Base-by-base conservation (phyloP, 805 yeast species). In the Phaffomyces opuntiae region DNA sequence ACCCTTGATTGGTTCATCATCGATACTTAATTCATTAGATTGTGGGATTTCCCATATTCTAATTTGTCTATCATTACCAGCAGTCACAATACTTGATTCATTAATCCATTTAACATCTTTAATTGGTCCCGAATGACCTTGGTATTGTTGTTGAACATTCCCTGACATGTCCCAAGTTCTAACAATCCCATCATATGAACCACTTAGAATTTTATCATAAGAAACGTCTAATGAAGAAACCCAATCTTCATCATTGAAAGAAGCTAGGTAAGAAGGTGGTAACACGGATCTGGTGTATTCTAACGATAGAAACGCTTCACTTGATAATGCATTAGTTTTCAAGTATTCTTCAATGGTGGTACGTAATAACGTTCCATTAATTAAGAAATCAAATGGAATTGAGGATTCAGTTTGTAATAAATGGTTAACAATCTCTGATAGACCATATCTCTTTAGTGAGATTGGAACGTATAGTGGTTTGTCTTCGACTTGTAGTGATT, bases 181-280 rank as follows among this genome's bases (percentile, higher is more conserved):
- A 24, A 91, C 96, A 29, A 91, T 77, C 55, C 98, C 98, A 63
- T 93, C 99, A 60, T 90, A 93, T 0, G 95, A 81, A 36, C 98
- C 99, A 13, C 93, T 80, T 39, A 89, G 71, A 44, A 91, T 85
- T 57, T 75, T 74, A 38, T 69, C 64, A 39, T 62, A 56, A 31
- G 69, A 64, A 11, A 59, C 66, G 49, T 69, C 79, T 55, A 70
- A 64, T 1, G 95, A 76, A 21, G 96, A 87, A 24, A 93, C 79
- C 99, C 99, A 93, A 66, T 93, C 99, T 51, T 91, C 96, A 60
- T 91, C 89, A 59, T 81, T 78, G 66, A 83, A 93, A 39, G 95
- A 82, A 3, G 95, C 88, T 52, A 89, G 70, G 59, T 79, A 90
- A 25, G 91, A 81, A n/a, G 99, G 99, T 17, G 99, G 99, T 43